phyloP scores from a whole-genome alignment of 108 stramenopile species.

The Heterococcus sp. region DNA sequence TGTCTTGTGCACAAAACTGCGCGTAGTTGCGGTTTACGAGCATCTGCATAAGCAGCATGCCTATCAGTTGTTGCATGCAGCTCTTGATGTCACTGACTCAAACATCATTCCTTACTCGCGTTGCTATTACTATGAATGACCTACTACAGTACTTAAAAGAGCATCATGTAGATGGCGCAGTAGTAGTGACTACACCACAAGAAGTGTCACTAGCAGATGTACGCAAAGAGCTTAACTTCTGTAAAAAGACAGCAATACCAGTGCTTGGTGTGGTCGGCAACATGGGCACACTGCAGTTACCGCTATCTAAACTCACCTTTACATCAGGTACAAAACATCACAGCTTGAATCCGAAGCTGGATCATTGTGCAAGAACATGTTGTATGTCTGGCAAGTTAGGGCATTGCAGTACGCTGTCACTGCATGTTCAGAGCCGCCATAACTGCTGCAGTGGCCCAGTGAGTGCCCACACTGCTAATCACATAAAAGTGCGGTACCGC shows the following conservation, averaged over 20 bases:
- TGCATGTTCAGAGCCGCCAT: not conserved
- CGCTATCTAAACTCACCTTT: not conserved
- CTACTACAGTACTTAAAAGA: slow-evolving; percentile 83
- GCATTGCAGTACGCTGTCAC: not conserved
- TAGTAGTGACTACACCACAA: slow-evolving; percentile 92
- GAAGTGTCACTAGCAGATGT: slow-evolving; percentile 86
- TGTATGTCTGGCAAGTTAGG: not conserved
- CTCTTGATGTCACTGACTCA: too few species aligned
- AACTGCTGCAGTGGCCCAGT: not conserved
- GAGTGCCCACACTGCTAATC: not conserved
- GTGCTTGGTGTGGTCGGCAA: slow-evolving; percentile 97
- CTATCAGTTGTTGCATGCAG: too few species aligned
- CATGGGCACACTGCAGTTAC: slow-evolving; percentile 71
- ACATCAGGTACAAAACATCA: slow-evolving; percentile 5
- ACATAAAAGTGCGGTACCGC: not conserved
- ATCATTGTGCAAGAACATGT: not conserved
- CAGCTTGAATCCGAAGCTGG: not conserved
- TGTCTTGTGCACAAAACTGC: too few species aligned
- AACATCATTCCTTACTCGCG: too few species aligned
- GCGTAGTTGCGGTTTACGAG: too few species aligned
- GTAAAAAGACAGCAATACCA: slow-evolving; percentile 83
- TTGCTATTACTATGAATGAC: too few species aligned
- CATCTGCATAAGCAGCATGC: too few species aligned
- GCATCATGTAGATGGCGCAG: slow-evolving; percentile 66
- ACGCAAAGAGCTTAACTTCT: slow-evolving; percentile 96